Conservation (phyloP, 345 rosid genomes). For the Sonneratia caseolaris region DNA sequence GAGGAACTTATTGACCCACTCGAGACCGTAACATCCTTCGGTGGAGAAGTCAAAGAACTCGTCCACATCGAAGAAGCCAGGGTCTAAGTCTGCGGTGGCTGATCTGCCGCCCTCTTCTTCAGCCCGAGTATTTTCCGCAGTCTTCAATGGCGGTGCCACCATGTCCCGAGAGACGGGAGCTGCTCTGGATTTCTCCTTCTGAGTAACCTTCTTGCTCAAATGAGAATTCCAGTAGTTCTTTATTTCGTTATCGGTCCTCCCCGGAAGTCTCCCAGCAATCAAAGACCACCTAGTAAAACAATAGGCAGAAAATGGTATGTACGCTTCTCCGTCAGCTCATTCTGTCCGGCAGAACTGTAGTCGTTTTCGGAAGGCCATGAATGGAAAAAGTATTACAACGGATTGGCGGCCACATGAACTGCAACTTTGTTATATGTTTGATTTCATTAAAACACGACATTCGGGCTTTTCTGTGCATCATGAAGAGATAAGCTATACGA, state of each 20-base stretch:
- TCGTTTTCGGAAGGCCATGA: too few relatives aligned
- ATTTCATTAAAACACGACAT: too few relatives aligned
- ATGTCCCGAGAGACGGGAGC: neutral
- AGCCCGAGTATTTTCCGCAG: too few relatives aligned
- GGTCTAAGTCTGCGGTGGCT: conserved; percentile 9
- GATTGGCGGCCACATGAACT: too few relatives aligned
- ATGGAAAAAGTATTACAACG: too few relatives aligned
- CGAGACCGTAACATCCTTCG: conserved; percentile 27
- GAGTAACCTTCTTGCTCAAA: conserved; percentile 41
- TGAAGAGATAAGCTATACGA: too few relatives aligned
- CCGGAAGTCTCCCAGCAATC: conserved; percentile 68
- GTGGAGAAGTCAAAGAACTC: conserved; percentile 35
- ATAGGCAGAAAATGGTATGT: too few relatives aligned
- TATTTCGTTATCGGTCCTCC: conserved; percentile 68
- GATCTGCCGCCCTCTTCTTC: neutral
- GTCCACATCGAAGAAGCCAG: conserved; percentile 18
- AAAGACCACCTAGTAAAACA: conserved; percentile 37
- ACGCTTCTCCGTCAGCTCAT: too few relatives aligned
- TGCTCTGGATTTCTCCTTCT: conserved; percentile 16
- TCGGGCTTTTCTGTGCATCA: too few relatives aligned
- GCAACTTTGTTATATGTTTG: too few relatives aligned
- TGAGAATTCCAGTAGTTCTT: conserved; percentile 70
- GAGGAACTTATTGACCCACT: conserved; percentile 41
- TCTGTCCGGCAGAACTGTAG: too few relatives aligned
- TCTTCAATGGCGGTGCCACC: conserved; percentile 8